phyloP scores from a whole-genome alignment of 108 stramenopile genomes.

The Cylindrotheca fusiformis region DNA sequence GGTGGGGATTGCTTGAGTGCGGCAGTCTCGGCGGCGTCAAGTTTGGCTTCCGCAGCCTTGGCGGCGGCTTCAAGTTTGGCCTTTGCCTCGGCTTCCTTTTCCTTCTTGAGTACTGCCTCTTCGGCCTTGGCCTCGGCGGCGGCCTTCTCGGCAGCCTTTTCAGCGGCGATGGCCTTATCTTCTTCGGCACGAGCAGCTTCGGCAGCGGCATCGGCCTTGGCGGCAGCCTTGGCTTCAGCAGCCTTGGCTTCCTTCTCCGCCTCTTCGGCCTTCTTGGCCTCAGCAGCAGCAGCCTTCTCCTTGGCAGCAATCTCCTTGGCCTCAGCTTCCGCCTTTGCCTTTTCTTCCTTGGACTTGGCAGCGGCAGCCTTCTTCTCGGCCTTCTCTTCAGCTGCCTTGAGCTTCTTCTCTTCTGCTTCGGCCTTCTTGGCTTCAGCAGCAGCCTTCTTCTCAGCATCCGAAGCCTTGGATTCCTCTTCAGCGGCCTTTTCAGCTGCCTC shows the following conservation, averaged over 20 bases:
- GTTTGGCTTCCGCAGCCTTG: conserved; percentile 34
- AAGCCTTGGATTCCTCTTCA: conserved; percentile 25
- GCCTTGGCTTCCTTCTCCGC: conserved; percentile 25
- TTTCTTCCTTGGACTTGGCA: conserved; percentile 23
- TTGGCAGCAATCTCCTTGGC: conserved; percentile 10
- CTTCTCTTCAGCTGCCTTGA: conserved; percentile 28
- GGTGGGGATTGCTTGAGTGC: conserved; percentile 16
- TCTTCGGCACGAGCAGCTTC: conserved; percentile 21
- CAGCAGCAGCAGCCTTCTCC: conserved; percentile 27
- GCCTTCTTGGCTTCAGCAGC: conserved; percentile 28
- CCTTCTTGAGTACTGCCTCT: conserved; percentile 24
- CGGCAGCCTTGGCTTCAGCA: conserved; percentile 21
- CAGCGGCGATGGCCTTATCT: conserved; percentile 33
- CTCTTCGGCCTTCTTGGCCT: conserved; percentile 21
- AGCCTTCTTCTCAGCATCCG: conserved; percentile 33
- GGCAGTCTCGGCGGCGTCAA: conserved; percentile 14
- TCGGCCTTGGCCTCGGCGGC: conserved; percentile 31
- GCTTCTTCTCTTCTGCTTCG: conserved; percentile 11
- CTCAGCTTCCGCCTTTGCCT: conserved; percentile 16
- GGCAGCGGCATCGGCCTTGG: conserved; percentile 29
- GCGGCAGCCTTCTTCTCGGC: conserved; percentile 21
- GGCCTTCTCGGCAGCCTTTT: conserved; percentile 29
- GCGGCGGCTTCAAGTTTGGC: no score
- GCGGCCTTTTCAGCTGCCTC: conserved; percentile 33
- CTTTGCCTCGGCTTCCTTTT: no score